Evolutionary conservation across 495 filamentous ascomycete genomes (phyloP), one percentile per base, ranked within the genome.

Genomic region (Penicillium robsamsonii): DNA sequence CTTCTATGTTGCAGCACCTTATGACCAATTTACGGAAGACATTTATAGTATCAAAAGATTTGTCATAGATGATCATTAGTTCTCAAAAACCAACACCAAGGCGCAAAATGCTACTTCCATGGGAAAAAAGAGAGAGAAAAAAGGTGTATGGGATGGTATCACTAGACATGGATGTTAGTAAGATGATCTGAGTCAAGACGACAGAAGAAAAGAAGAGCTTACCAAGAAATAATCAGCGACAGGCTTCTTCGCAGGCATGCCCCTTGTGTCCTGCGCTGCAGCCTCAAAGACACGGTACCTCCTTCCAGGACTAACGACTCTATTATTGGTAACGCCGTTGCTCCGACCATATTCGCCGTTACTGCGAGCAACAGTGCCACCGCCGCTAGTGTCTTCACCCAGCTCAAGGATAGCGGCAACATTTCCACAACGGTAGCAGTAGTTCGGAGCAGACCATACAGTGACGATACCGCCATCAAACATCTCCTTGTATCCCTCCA

Each of bases 401-500:
- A 98, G 78, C 75, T 98, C 94, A 43, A 98, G 69, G 56, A 98
- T 91, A 5, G 94, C 93, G 4, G 94, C 94, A 18, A 98, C 95
- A 62, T 98, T 98, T 0, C 94, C 94, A 62, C 94, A 98, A 18
- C 94, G 84, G 74, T 98, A 98, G 74, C 94, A 98, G 71, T 98
- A 98, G 69, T 98, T 98, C 2, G 94, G 94, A 45, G 94, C 94
- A 9, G 85, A 90, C 94, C 94, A 97, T 46, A 98, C 93, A 0
- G 94, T 98, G 5, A 98, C 94, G 55, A 98, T 96, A 22, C 83
- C 88, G 15, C 81, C 84, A 61, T 97, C 93, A 62, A 97, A 97
- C 93, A 97, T 97, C 75, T 97, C 94, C 71, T 97, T 97, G 73
- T 96, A 97, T 9, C 94, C 94, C 70, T 98, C 94, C 94, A 97